Percentiles rank a stretch among this genome's conserved stretches.
These are phyloP conservation scores for Globisporangium splendens DNA, from an alignment of 352 stramenopile genomes.

Conservation along the genomic window DNA sequence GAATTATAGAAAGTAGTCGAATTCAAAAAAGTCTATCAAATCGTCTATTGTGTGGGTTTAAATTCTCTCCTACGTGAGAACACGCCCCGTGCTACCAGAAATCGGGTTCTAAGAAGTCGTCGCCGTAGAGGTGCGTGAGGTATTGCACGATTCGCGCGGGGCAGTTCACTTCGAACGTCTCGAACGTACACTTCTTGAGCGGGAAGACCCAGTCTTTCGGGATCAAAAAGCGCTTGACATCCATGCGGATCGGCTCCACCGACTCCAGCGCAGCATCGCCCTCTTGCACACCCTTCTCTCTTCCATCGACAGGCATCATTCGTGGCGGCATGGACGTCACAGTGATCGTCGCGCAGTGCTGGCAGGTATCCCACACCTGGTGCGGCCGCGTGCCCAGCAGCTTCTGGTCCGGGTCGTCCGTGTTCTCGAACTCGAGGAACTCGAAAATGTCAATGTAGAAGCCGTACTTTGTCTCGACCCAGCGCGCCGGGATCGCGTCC, in stretches of 20 bases:
- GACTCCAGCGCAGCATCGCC: slow-evolving; percentile 9
- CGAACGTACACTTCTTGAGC: slow-evolving; percentile 32
- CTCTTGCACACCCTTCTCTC: no score
- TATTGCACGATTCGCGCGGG: slow-evolving; percentile 38
- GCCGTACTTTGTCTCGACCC: slow-evolving; percentile 44
- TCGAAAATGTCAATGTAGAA: slow-evolving; percentile 54
- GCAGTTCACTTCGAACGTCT: slow-evolving; percentile 44
- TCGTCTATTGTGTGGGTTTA: background rate
- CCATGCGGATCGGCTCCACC: background rate
- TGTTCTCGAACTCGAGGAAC: slow-evolving; percentile 34
- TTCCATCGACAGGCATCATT: slow-evolving; percentile 1
- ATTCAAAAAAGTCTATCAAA: background rate
- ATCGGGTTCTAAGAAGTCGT: slow-evolving; percentile 34
- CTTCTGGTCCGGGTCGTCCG: slow-evolving; percentile 22
- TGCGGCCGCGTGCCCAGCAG: slow-evolving; percentile 36
- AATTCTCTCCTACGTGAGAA: background rate
- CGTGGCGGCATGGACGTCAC: slow-evolving; percentile 3
- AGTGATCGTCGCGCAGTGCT: slow-evolving; percentile 20
- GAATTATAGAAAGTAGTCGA: slow-evolving; percentile 7
- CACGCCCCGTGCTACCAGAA: slow-evolving; percentile 12
- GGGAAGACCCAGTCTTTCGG: slow-evolving; percentile 54
- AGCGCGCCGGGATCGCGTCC: slow-evolving; percentile 25
- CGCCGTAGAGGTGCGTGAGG: slow-evolving; percentile 52
- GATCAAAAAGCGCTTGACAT: slow-evolving; percentile 35
- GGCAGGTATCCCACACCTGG: slow-evolving; percentile 28